These are phyloP conservation scores for Pleurotus tuber-regium DNA, from an alignment of 768 basidiomycete genomes.

Conservation along the genomic window DNA sequence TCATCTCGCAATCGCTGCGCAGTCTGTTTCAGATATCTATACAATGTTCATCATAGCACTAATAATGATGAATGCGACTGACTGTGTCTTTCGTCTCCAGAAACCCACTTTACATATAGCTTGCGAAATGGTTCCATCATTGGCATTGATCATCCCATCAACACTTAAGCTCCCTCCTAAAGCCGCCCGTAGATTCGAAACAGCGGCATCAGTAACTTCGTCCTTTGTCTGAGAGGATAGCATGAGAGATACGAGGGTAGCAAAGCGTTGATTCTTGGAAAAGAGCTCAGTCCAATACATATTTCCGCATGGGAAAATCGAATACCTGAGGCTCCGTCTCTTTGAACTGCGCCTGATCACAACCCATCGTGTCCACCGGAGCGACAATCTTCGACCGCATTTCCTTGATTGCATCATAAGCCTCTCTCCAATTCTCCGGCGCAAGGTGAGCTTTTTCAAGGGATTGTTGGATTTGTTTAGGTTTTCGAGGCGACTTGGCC, in stretches of 20 bases:
- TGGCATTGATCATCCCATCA: slow-evolving; percentile 62
- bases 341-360: slow-evolving; percentile 63
- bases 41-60: not conserved
- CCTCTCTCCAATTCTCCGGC: slow-evolving; percentile 65
- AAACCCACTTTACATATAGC: slow-evolving; percentile 92
- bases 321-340: slow-evolving; percentile 67
- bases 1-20: slow-evolving; percentile 67
- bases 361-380: slow-evolving; percentile 93
- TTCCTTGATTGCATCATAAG: slow-evolving; percentile 67
- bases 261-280: slow-evolving; percentile 71
- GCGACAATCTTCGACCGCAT: slow-evolving; percentile 76
- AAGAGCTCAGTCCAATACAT: not conserved
- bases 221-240: slow-evolving; percentile 96
- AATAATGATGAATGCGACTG: slow-evolving; percentile 22
- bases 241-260: slow-evolving; percentile 91
- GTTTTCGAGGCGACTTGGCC: slow-evolving; percentile 45
- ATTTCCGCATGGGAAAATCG: slow-evolving; percentile 1
- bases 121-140: slow-evolving; percentile 58
- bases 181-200: slow-evolving; percentile 65
- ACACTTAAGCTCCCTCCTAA: slow-evolving; percentile 82
- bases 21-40: slow-evolving; percentile 72
- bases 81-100: slow-evolving; percentile 87
- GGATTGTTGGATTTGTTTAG: slow-evolving; percentile 51
- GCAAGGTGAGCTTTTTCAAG: slow-evolving; percentile 63
- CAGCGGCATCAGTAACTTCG: slow-evolving; percentile 79